Evolutionary conservation across 2,329 filamentous ascomycete genomes (phyloP).

Genomic region (Clonostachys rhizophaga): DNA sequence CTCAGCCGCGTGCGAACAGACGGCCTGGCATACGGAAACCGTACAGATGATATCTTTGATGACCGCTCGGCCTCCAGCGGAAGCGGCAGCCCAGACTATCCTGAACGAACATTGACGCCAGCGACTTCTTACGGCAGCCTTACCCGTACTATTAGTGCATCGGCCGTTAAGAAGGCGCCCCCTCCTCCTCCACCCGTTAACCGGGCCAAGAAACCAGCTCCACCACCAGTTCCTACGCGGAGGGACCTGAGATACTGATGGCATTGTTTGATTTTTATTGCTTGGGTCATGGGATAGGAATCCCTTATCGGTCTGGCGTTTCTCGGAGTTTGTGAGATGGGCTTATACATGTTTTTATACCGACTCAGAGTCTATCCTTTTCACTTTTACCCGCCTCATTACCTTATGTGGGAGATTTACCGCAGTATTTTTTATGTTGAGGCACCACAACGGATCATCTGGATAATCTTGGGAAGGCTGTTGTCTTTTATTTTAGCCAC

Average conservation of each 20-base stretch:
- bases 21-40: slow-evolving; percentile 14
- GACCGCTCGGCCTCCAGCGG: slow-evolving; percentile 45
- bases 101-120: slow-evolving; percentile 47
- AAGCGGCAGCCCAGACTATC: slow-evolving; percentile 46
- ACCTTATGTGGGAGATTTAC: too few relatives aligned
- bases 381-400: too few relatives aligned
- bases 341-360: too few relatives aligned
- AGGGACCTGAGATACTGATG: slow-evolving; percentile 12
- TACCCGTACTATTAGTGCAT: slow-evolving; percentile 29
- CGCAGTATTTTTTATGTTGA: too few relatives aligned
- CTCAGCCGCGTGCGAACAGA: slow-evolving; percentile 37
- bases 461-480: too few relatives aligned
- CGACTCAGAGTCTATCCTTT: too few relatives aligned
- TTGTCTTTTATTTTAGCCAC: too few relatives aligned
- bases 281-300: too few relatives aligned
- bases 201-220: slow-evolving; percentile 34
- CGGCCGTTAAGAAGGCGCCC: slow-evolving; percentile 37
- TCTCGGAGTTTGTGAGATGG: too few relatives aligned
- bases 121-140: slow-evolving; percentile 52
- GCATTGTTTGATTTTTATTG: background rate
- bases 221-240: slow-evolving; percentile 22
- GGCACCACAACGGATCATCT: too few relatives aligned
- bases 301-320: too few relatives aligned
- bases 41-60: slow-evolving; percentile 39
- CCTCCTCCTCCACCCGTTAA: slow-evolving; percentile 47